Conservation (phyloP, 805 yeast species). For the Sugiyamaella marilandica region DNA sequence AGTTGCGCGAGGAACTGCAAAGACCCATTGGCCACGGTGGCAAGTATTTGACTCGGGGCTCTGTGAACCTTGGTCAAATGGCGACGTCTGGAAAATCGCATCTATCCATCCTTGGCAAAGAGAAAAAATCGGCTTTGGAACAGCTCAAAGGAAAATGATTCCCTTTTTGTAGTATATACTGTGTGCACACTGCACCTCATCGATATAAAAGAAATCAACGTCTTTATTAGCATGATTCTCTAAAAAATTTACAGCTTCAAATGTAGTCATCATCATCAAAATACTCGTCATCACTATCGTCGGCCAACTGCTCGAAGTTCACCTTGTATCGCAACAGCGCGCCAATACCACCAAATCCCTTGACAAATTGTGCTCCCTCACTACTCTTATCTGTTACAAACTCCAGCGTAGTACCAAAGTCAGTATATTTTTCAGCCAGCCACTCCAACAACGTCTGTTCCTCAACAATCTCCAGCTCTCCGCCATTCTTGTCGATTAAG, state of each 20-base stretch:
- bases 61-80: constrained; percentile 71
- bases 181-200: neutral
- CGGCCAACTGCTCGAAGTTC: constrained; percentile 91
- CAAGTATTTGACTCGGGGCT: constrained; percentile 68
- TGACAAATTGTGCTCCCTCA: constrained; percentile 97
- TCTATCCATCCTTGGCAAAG: constrained; percentile 63
- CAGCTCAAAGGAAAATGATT: constrained; percentile 8
- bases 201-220: neutral
- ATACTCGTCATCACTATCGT: constrained; percentile 84
- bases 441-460: constrained; percentile 90
- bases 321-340: constrained; percentile 92
- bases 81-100: constrained; percentile 66
- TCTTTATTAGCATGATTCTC: neutral
- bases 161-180: neutral
- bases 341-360: constrained; percentile 99
- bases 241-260: neutral
- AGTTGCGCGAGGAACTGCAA: constrained; percentile 46
- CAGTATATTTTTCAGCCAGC: constrained; percentile 95
- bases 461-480: constrained; percentile 82
- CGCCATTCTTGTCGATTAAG: constrained; percentile 76
- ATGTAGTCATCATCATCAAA: constrained; percentile 40
- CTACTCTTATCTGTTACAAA: constrained; percentile 94
- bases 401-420: constrained; percentile 91
- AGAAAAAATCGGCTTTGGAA: constrained; percentile 61
- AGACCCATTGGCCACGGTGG: constrained; percentile 54